A percentile compares a stretch with the other conserved stretches of the same genome.
Conservation (phyloP, 768 basidiomycete species). For the Neoboletus brunneissimus region DNA sequence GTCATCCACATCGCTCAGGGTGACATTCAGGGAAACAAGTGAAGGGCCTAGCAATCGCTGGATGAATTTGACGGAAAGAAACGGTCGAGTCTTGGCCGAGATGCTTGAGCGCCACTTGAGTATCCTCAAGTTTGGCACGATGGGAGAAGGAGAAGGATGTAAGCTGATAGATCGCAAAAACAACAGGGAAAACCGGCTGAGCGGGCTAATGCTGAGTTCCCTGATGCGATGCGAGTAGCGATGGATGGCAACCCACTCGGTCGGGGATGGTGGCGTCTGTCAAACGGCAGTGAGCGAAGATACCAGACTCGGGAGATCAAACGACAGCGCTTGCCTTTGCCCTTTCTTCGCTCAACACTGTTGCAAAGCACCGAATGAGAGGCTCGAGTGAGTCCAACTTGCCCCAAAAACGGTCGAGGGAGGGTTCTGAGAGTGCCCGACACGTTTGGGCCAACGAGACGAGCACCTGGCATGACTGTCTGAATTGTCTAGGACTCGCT, state of each 20-base stretch:
- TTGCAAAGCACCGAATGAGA: not conserved
- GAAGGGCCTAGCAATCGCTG: not conserved
- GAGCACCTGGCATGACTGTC: not conserved
- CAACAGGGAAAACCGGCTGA: not conserved
- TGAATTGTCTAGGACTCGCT: too few relatives aligned
- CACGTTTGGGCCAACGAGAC: conserved; percentile 2
- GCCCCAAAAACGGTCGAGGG: conserved; percentile 6
- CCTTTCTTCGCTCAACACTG: not conserved
- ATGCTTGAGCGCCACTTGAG: not conserved
- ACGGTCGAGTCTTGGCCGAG: not conserved
- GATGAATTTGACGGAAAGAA: not conserved
- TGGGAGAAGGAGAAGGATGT: not conserved
- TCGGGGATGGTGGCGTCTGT: not conserved
- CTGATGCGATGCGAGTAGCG: conserved; percentile 3
- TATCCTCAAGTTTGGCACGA: not conserved
- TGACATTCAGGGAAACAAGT: not conserved
- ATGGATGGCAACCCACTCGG: not conserved
- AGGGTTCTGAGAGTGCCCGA: not conserved
- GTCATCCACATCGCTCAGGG: not conserved
- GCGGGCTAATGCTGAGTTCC: not conserved
- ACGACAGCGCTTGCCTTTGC: not conserved
- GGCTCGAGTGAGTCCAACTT: conserved; percentile 1
- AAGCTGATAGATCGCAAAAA: conserved; percentile 1
- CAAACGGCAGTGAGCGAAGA: not conserved
- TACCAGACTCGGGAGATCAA: not conserved